Conservation (phyloP, 2,329 filamentous ascomycete genomes). For the Amauroascus niger region DNA sequence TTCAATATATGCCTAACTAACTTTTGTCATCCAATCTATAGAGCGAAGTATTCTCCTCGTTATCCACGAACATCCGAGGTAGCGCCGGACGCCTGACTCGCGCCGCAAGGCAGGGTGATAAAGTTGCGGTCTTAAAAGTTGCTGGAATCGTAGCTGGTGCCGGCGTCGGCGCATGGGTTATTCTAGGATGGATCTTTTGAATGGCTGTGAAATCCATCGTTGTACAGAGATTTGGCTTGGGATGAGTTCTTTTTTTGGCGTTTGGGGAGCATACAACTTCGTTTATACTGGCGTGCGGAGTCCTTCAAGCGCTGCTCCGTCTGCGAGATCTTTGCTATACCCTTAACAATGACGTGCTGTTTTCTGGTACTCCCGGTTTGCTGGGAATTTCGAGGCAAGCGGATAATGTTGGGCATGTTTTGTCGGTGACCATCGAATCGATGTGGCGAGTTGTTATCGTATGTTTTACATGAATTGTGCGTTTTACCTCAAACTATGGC, state of each 20-base stretch:
- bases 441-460: not conserved
- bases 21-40: slow-evolving; percentile 32
- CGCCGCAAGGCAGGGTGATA: slow-evolving; percentile 87
- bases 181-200: slow-evolving; percentile 53
- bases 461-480: not conserved
- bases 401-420: not conserved
- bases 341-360: not conserved
- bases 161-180: slow-evolving; percentile 68
- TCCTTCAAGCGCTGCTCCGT: not conserved
- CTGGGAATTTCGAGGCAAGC: not conserved
- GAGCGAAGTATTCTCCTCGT: slow-evolving; percentile 84
- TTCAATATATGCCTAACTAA: too few species aligned
- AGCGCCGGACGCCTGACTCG: slow-evolving; percentile 71
- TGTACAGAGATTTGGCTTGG: not conserved
- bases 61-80: slow-evolving; percentile 72
- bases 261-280: not conserved
- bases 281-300: not conserved
- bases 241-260: not conserved
- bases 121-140: slow-evolving; percentile 80
- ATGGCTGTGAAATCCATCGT: not conserved
- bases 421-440: not conserved
- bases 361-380: not conserved
- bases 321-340: not conserved
- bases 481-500: too few species aligned
- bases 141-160: slow-evolving; percentile 67